Base-by-base conservation (phyloP, 108 stramenopile genomes). In the Seminavis robusta region DNA sequence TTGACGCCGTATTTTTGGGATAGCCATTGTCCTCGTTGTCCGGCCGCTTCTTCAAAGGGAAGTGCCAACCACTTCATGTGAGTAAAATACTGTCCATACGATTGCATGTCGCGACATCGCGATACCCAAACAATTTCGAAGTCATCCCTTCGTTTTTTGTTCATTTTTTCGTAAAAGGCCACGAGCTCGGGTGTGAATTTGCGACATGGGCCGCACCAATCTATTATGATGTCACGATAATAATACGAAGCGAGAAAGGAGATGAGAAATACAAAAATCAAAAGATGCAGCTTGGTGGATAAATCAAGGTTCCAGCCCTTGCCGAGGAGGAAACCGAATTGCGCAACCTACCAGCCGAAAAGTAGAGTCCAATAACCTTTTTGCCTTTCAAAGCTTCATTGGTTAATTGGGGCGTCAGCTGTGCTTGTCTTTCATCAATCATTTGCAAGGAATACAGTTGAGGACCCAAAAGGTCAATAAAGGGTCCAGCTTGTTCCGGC, bases 111-210 rank as follows among this genome's bases (percentile, higher is more conserved):
- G 20, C 90, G 78, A 60, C 93, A 94, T 9, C 93, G 58, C 24
- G 83, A 84, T 24, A 93, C 66, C 87, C 87, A 93, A 1, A 94
- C 77, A 64, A 94, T 90, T 61, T 94, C 81, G 45, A 94, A 91
- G 56, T 90, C 65, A 49, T 90, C 73, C 57, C 91, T 70, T 42
- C 82, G 80, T 9, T 81, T 71, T 11, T 62, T 62, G 57, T 94
- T 94, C 68, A 94, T 87, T 39, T 81, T 83, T 19, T 92, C 52
- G 58, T 94, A 94, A 59, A 94, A 95, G 21, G 65, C 72, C 25
- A 84, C 86, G 6, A 95, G 67, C 28, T 94, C 88, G 2, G 94
- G 94, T 33, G 94, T 95, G 56, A 95, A 95, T 54, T 95, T 79
- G 26, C 84, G 60, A 56, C 94, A 95, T n/a, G 94, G 90, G 17